Evolutionary conservation across 306 rosid species (phyloP).

Genomic region (Prunus dulcis): DNA sequence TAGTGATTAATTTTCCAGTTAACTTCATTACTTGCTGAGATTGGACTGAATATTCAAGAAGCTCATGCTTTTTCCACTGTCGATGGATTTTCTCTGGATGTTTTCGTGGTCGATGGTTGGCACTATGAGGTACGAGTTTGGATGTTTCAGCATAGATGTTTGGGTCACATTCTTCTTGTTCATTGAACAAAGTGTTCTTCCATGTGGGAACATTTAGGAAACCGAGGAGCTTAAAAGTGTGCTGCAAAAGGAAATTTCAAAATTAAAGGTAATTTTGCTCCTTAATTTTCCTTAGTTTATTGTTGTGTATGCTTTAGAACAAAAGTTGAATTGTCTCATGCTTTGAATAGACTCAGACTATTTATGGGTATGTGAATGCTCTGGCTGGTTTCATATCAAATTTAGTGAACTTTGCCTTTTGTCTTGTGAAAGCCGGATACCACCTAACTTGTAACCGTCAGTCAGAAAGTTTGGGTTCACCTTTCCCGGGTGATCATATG

Average conservation of each 20-base stretch:
- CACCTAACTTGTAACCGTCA: neutral
- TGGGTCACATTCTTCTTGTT: constrained; percentile 4
- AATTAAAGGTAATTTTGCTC: constrained; percentile 52
- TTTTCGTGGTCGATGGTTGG: constrained; percentile 97
- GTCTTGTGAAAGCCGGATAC: neutral
- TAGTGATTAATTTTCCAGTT: constrained; percentile 54
- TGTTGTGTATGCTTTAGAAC: neutral
- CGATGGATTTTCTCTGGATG: constrained; percentile 98
- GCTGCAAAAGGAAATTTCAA: constrained; percentile 69
- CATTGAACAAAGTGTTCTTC: constrained; percentile 12
- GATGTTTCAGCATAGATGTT: constrained; percentile 17
- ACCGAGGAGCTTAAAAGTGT: constrained; percentile 82
- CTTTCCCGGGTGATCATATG: neutral
- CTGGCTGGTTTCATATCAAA: neutral
- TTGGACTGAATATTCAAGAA: constrained; percentile 97
- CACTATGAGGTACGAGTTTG: constrained; percentile 64
- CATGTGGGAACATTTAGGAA: constrained; percentile 54
- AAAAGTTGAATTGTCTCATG: neutral
- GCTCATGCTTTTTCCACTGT: constrained; percentile 97
- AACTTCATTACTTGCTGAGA: constrained; percentile 81
- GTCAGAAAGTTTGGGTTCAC: neutral
- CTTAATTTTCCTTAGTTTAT: constrained; percentile 17
- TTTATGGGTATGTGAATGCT: neutral
- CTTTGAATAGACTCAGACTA: neutral
- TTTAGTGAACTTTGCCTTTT: neutral